Percentiles rank a stretch among this genome's conserved stretches.
Evolutionary conservation across 257 asterid genomes (phyloP).

Genomic region (Plantago major): DNA sequence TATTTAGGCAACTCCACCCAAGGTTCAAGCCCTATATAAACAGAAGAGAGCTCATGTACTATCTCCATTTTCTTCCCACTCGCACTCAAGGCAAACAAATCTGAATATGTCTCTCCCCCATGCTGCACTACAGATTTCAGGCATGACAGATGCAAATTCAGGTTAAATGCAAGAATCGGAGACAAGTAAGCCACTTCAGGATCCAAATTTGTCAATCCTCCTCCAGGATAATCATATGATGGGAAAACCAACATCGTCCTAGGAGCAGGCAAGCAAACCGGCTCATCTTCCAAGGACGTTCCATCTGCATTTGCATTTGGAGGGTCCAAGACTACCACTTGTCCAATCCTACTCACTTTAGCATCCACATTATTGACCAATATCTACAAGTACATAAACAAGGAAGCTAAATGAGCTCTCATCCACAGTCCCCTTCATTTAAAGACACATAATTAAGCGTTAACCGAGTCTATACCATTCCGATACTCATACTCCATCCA

Average conservation of each 20-base stretch:
- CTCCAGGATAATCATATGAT: slow-evolving; percentile 41
- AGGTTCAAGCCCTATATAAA: slow-evolving; percentile 56
- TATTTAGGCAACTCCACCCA: slow-evolving; percentile 56
- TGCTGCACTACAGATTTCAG: slow-evolving; percentile 58
- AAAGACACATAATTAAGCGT: background rate
- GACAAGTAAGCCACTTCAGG: slow-evolving; percentile 70
- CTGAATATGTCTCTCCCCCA: slow-evolving; percentile 54
- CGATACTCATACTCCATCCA: too few relatives aligned
- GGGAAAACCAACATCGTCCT: slow-evolving; percentile 56
- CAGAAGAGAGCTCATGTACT: slow-evolving; percentile 25
- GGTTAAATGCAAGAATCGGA: slow-evolving; percentile 76
- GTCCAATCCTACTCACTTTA: slow-evolving; percentile 63
- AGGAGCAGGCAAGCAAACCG: slow-evolving; percentile 26
- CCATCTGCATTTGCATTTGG: slow-evolving; percentile 33
- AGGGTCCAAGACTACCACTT: slow-evolving; percentile 77
- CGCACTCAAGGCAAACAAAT: slow-evolving; percentile 46
- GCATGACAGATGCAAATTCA: slow-evolving; percentile 62
- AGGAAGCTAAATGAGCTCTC: background rate
- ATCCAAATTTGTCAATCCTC: slow-evolving; percentile 34
- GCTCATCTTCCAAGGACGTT: slow-evolving; percentile 18
- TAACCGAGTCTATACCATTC: background rate
- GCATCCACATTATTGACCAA: slow-evolving; percentile 52
- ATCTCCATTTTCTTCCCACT: slow-evolving; percentile 33
- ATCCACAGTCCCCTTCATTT: too few relatives aligned
- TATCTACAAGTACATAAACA: slow-evolving; percentile 36